These are phyloP conservation scores for Apiospora marii DNA, from an alignment of 2,329 filamentous ascomycete species.

Conservation along the genomic window DNA sequence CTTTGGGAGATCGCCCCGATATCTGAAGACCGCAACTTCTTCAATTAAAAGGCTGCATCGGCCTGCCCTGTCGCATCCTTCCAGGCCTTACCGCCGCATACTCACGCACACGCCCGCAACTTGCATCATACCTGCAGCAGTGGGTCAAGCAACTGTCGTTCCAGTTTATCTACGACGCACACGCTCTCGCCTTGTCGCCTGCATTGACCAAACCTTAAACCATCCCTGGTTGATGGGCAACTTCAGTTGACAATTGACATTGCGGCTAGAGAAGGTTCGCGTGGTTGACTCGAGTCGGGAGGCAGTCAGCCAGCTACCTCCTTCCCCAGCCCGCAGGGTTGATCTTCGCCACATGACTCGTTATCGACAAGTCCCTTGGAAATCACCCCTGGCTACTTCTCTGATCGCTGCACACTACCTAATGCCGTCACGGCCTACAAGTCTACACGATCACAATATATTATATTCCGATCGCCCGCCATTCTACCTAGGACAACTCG, in stretches of 20 bases:
- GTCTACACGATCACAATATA: not conserved
- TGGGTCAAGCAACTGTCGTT: not conserved
- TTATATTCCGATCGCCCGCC: not conserved
- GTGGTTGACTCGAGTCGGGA: not conserved
- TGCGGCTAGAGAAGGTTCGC: slow-evolving; percentile 2
- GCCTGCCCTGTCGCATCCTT: slow-evolving; percentile 10
- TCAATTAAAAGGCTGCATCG: not conserved
- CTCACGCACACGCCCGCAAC: not conserved
- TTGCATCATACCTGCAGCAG: slow-evolving; percentile 15
- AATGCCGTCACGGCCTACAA: not conserved
- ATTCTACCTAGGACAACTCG: not conserved
- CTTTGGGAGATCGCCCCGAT: not conserved
- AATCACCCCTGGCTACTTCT: slow-evolving; percentile 9
- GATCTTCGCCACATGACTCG: slow-evolving; percentile 15
- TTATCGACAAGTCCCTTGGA: slow-evolving; percentile 5
- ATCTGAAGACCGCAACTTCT: not conserved
- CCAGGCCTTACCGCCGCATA: not conserved
- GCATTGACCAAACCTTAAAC: not conserved
- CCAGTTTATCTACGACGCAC: not conserved
- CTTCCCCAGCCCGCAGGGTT: slow-evolving; percentile 7
- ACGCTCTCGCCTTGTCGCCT: not conserved
- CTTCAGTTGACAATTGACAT: slow-evolving; percentile 2
- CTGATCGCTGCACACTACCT: not conserved
- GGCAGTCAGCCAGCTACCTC: not conserved
- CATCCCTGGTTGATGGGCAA: slow-evolving; percentile 2